Evolutionary conservation across 2,329 filamentous ascomycete species (phyloP).

Genomic region (Metarhizium album): DNA sequence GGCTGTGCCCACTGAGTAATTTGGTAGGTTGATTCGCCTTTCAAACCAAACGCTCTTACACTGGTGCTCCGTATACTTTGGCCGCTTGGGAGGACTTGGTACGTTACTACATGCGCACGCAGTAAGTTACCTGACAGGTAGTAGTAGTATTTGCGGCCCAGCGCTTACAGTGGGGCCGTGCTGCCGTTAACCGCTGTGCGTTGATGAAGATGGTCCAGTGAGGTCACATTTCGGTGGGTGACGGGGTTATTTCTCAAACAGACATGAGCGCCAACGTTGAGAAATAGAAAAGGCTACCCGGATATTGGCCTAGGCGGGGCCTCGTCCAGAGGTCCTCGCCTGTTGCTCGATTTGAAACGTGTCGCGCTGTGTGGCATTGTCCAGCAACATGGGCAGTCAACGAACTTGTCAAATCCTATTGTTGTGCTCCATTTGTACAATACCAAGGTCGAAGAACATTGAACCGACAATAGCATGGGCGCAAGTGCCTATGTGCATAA

Average conservation of each 20-base stretch:
- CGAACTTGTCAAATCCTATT: neutral
- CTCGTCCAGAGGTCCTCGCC: neutral
- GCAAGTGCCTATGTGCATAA: neutral
- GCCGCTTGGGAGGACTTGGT: no score
- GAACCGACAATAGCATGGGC: neutral
- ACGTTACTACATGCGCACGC: no score
- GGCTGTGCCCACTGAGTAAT: no score
- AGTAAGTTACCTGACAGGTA: no score
- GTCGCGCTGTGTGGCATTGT: neutral
- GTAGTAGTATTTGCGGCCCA: neutral
- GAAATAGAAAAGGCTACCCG: neutral
- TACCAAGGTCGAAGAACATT: neutral
- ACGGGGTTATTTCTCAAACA: neutral
- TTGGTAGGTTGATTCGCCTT: no score
- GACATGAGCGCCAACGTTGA: neutral
- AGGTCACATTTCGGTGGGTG: neutral
- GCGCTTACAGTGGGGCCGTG: constrained; percentile 1
- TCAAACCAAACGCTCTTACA: no score
- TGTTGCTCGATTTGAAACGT: neutral
- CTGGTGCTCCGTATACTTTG: no score
- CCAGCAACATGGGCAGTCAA: neutral
- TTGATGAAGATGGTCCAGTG: neutral
- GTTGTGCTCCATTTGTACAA: neutral
- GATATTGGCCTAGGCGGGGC: neutral
- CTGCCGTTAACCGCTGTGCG: neutral